phyloP scores from a whole-genome alignment of 345 rosid genomes.

The Salix arbutifolia region DNA sequence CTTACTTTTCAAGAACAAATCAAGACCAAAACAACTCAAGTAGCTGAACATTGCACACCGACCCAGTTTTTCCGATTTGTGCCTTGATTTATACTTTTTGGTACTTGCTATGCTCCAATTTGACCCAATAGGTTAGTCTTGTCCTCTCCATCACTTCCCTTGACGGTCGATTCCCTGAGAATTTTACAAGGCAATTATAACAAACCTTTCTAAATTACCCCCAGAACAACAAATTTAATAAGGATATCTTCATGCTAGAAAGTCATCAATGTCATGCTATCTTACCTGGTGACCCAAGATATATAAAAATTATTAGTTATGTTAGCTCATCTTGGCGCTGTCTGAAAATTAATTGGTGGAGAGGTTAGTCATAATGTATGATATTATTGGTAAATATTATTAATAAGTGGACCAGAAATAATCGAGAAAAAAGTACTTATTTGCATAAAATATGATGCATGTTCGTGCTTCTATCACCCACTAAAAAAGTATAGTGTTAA shows the following conservation, averaged over 20 bases:
- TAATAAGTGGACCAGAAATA: no score
- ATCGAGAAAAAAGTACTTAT: no score
- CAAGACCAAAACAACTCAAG: background rate
- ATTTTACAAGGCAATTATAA: background rate
- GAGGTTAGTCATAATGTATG: no score
- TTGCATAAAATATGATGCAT: no score
- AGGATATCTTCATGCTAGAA: background rate
- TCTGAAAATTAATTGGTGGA: no score
- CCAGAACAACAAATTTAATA: background rate
- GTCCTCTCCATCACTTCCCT: background rate
- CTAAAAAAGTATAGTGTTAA: no score
- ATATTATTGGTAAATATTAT: no score
- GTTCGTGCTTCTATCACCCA: no score
- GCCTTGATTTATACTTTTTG: background rate
- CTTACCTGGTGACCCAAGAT: background rate
- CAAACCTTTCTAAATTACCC: background rate
- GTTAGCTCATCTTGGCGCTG: no score
- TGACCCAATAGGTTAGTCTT: background rate
- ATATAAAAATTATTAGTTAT: no score
- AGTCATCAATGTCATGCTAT: background rate
- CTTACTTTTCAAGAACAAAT: no score
- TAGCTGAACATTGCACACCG: background rate
- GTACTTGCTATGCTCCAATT: background rate
- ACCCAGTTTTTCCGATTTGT: background rate
- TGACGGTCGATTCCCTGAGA: background rate